Percentiles rank a stretch among this genome's conserved stretches.
These are phyloP conservation scores for Aspergillus diversus DNA, from an alignment of 495 filamentous ascomycete species.

Conservation along the genomic window DNA sequence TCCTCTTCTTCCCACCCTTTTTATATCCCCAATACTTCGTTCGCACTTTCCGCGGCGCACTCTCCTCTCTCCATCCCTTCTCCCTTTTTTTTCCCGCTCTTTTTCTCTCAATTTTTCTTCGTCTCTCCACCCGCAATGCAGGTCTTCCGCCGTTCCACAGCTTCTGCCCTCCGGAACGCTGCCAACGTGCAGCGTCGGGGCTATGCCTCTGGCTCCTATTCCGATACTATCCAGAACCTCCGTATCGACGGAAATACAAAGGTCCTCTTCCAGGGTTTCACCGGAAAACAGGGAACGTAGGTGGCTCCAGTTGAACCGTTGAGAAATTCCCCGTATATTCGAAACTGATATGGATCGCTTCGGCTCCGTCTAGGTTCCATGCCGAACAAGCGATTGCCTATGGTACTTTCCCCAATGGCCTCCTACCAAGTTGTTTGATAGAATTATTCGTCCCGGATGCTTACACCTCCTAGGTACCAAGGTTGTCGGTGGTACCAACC, in stretches of 20 bases:
- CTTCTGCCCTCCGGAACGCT: conserved; percentile 53
- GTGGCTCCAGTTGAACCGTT: conserved; percentile 42
- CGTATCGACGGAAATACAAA: conserved; percentile 90
- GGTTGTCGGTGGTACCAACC: conserved; percentile 97
- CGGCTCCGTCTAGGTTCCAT: conserved; percentile 72
- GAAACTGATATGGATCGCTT: conserved; percentile 47
- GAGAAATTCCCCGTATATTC: conserved; percentile 11
- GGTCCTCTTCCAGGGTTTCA: conserved; percentile 97
- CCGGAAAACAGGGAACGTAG: conserved; percentile 97
- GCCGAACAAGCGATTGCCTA: conserved; percentile 98
- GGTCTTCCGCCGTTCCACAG: conserved; percentile 55
- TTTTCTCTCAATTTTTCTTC: conserved; percentile 14
- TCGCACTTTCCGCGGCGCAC: conserved; percentile 16
- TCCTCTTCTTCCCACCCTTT: conserved; percentile 26
- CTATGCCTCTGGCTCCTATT: conserved; percentile 77
- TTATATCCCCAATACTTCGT: conserved; percentile 17
- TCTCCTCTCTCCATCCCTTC: conserved; percentile 25
- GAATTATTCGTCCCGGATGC: conserved; percentile 23
- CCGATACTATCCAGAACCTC: conserved; percentile 84
- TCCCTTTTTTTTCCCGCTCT: conserved; percentile 18
- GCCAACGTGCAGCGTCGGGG: conserved; percentile 59
- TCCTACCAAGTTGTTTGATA: conserved; percentile 20
- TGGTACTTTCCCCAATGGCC: conserved; percentile 58
- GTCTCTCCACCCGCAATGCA: conserved; percentile 46
- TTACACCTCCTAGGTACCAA: conserved; percentile 74